Percentiles rank a stretch among this genome's conserved stretches.
Evolutionary conservation across 2,329 filamentous ascomycete species (phyloP).

Genomic region (Chaetoscypha palmicola): DNA sequence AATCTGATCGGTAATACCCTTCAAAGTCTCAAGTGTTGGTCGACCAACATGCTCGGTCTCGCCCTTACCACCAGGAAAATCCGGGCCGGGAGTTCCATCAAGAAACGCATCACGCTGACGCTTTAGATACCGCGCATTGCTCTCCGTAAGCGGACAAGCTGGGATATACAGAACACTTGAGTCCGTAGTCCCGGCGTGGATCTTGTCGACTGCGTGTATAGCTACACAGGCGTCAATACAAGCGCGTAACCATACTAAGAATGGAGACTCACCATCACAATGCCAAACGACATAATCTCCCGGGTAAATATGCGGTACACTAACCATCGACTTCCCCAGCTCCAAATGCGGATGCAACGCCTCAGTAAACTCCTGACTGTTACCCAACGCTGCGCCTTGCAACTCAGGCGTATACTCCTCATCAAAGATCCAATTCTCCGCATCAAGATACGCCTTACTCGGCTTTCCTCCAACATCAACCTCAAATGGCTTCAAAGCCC

Average conservation of each 20-base stretch:
- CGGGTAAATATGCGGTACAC: slow-evolving; percentile 54
- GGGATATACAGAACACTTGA: slow-evolving; percentile 87
- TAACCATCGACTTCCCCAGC: slow-evolving; percentile 55
- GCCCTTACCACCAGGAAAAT: slow-evolving; percentile 66
- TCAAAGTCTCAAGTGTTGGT: slow-evolving; percentile 26
- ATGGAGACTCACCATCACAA: slow-evolving; percentile 32
- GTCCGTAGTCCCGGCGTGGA: slow-evolving; percentile 64
- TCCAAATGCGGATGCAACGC: slow-evolving; percentile 58
- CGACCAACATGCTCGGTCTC: slow-evolving; percentile 49
- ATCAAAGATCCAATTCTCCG: slow-evolving; percentile 55
- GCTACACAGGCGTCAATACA: slow-evolving; percentile 19
- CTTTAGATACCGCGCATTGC: slow-evolving; percentile 64
- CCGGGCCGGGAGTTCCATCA: slow-evolving; percentile 58
- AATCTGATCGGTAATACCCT: slow-evolving; percentile 41
- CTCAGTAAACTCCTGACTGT: slow-evolving; percentile 54
- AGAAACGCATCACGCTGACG: slow-evolving; percentile 67
- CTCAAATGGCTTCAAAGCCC: slow-evolving; percentile 32
- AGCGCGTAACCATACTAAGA: not conserved
- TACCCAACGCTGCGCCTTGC: slow-evolving; percentile 62
- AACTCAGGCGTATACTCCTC: slow-evolving; percentile 39
- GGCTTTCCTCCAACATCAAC: slow-evolving; percentile 30
- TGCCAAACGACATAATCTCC: slow-evolving; percentile 65
- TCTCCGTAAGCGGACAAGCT: slow-evolving; percentile 69
- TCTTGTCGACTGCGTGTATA: slow-evolving; percentile 70
- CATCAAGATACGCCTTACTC: slow-evolving; percentile 40